Evolutionary conservation across 441 rosid species (phyloP).

Genomic region (Omphalea diandra): DNA sequence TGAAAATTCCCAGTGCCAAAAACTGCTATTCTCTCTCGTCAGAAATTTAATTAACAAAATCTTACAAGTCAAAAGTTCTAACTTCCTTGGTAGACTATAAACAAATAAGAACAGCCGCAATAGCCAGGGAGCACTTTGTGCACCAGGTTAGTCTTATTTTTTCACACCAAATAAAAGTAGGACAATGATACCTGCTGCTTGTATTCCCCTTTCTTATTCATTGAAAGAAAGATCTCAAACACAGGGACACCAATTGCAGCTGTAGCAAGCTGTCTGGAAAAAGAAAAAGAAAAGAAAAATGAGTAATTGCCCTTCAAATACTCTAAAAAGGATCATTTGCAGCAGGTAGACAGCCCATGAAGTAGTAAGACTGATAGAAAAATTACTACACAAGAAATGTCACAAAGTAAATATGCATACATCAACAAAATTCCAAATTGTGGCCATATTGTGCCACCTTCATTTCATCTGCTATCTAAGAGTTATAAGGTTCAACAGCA

Average conservation of each 20-base stretch:
- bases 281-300: slow-evolving; percentile 26
- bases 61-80: background rate
- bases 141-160: no score
- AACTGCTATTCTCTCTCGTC: no score
- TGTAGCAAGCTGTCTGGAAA: slow-evolving; percentile 87
- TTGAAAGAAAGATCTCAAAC: slow-evolving; percentile 81
- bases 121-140: background rate
- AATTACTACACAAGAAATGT: background rate
- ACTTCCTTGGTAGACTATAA: background rate
- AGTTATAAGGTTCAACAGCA: no score
- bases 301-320: slow-evolving; percentile 5
- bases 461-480: no score
- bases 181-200: slow-evolving; percentile 65
- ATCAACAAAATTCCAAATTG: no score
- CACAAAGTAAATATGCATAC: background rate
- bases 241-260: slow-evolving; percentile 74
- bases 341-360: background rate
- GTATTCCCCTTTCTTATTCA: slow-evolving; percentile 71
- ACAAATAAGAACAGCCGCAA: slow-evolving; percentile 1
- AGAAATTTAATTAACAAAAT: background rate
- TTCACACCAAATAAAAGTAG: background rate
- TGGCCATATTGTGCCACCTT: no score
- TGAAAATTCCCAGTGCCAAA: no score
- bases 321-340: background rate
- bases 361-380: background rate